These are phyloP conservation scores for Paecilomyces dactylethromorphus DNA, from an alignment of 2,329 filamentous ascomycete species.

Conservation along the genomic window DNA sequence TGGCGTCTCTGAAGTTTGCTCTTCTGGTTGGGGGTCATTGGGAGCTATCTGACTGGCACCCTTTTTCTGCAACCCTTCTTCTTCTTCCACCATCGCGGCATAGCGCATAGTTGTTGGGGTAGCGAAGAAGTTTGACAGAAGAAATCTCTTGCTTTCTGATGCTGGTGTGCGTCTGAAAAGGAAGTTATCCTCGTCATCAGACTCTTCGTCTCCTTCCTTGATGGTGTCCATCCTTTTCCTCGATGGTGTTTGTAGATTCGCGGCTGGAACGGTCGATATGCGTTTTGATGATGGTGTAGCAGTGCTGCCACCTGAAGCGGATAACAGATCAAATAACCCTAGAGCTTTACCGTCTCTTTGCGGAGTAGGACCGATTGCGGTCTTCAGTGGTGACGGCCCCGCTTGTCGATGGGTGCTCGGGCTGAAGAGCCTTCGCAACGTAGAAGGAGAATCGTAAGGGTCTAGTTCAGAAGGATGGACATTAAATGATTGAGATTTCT, in stretches of 20 bases:
- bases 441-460: constrained; percentile 39
- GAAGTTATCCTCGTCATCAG: constrained; percentile 14
- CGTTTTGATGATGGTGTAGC: constrained; percentile 25
- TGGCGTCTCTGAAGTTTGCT: constrained; percentile 26
- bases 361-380: constrained; percentile 42
- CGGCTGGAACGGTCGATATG: constrained; percentile 18
- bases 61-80: constrained; percentile 13
- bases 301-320: constrained; percentile 31
- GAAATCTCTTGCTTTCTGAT: constrained; percentile 39
- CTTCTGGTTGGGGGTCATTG: constrained; percentile 7
- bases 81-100: constrained; percentile 30
- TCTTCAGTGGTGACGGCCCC: constrained; percentile 25
- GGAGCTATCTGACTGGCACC: constrained; percentile 3
- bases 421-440: constrained; percentile 30
- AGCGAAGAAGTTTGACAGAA: constrained; percentile 39
- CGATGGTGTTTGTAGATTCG: constrained; percentile 31
- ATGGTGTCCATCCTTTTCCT: constrained; percentile 22
- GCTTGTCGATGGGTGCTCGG: constrained; percentile 24
- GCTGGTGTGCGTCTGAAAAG: constrained; percentile 29
- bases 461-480: constrained; percentile 35
- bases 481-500: constrained; percentile 16
- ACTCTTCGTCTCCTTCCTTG: constrained; percentile 20
- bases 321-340: constrained; percentile 43
- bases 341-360: constrained; percentile 43
- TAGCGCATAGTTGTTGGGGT: constrained; percentile 40